Base-by-base conservation (phyloP, 164 flowering plant species). In the Piper longum region DNA sequence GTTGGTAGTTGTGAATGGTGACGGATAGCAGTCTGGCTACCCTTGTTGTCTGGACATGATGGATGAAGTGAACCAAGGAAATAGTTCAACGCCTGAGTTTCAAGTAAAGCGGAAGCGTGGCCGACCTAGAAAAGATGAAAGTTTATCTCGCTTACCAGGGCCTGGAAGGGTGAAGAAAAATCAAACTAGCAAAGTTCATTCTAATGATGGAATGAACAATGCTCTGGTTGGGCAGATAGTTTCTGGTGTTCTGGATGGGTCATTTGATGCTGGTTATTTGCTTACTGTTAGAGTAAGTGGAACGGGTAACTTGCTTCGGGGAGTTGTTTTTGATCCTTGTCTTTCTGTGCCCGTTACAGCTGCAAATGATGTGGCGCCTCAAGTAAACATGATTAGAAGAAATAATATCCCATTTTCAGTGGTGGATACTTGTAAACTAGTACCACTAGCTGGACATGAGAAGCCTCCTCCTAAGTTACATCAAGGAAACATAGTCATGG, bases 271-370 rank as follows among this genome's bases (percentile, higher is more conserved):
- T 19, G 98, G 98, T 57, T 88, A 85, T 76, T 71, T 91, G 73
- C 92, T 91, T 36, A 75, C 75, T 63, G 92, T 91, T 59, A 78
- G 72, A 64, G 82, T 91, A 43, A 88, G 89, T 11, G 71, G 82
- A 63, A 79, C 90, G 5, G 74, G 77, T 16, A 83, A 78, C 16
- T 67, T 72, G 63, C 72, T 88, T 61, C 80, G 88, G 70, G 98
- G 98, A 39, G 83, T 88, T 62, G 90, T 91, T 56, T 91, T 91
- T 73, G 87, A 82, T 74, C 92, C 96, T 16, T 89, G 90, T 51
- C 76, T 74, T 43, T 80, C 70, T 66, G 81, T 77, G 56, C 96
- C 96, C 19, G 71, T 91, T 64, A 75, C 89, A 41, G 76, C 78
- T 0, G 85, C 77, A 51, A 88, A 87, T 77, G 98, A 91, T 74